phyloP scores from a whole-genome alignment of 495 filamentous ascomycete genomes.

The Podospora fimiseda region DNA sequence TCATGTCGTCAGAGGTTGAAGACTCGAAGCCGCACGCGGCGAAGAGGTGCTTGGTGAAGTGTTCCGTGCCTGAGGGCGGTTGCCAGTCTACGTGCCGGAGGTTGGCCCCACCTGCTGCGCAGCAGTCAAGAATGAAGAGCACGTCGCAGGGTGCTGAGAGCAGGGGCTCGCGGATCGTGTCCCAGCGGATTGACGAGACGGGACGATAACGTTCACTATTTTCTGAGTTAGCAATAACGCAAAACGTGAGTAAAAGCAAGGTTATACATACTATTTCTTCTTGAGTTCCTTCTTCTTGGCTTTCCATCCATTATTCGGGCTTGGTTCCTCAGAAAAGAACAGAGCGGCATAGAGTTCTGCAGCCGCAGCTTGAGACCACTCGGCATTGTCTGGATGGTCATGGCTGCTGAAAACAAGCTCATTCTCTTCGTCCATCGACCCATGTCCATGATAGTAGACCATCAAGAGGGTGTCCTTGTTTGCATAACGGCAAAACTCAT shows the following conservation, averaged over 20 bases:
- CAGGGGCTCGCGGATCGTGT: conserved; percentile 19
- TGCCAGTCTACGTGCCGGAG: conserved; percentile 22
- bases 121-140: conserved; percentile 32
- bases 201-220: conserved; percentile 29
- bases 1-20: conserved; percentile 32
- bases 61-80: conserved; percentile 11
- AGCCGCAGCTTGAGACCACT: conserved; percentile 26
- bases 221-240: background rate
- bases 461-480: conserved; percentile 27
- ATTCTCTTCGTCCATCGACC: conserved; percentile 26
- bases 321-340: conserved; percentile 10
- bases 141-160: conserved; percentile 25
- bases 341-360: conserved; percentile 29
- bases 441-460: conserved; percentile 31
- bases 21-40: conserved; percentile 33
- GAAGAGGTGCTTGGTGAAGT: conserved; percentile 31
- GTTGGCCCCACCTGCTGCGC: conserved; percentile 28
- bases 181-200: conserved; percentile 24
- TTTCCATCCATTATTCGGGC: conserved; percentile 9
- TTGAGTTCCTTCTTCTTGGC: conserved; percentile 14
- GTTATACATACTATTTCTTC: conserved; percentile 30
- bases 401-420: conserved; percentile 33
- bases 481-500: conserved; percentile 21
- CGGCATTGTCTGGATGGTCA: conserved; percentile 25
- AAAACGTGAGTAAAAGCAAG: background rate